These are phyloP conservation scores for Rosa lucieae DNA, from an alignment of 306 rosid genomes.

Conservation along the genomic window DNA sequence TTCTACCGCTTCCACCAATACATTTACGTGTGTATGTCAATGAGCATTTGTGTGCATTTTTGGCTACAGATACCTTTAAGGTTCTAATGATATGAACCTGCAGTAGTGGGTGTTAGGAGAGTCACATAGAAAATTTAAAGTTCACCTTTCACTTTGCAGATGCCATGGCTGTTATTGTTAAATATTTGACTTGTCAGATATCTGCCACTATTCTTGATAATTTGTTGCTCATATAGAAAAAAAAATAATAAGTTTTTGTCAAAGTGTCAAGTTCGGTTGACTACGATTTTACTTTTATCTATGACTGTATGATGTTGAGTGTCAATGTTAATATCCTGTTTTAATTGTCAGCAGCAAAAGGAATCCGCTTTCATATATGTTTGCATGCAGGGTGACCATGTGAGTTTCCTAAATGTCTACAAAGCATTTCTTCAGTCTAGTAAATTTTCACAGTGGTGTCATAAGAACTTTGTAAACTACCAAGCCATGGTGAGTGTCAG, in stretches of 20 bases:
- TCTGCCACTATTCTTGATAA: neutral
- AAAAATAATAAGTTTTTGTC: neutral
- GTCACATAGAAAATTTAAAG: neutral
- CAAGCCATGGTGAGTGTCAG: too few relatives aligned
- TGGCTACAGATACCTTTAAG: neutral
- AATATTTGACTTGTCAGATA: neutral
- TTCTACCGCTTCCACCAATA: neutral
- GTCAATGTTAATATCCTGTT: too few relatives aligned
- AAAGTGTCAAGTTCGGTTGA: neutral
- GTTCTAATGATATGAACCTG: neutral
- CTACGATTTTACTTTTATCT: too few relatives aligned
- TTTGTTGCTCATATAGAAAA: too few relatives aligned
- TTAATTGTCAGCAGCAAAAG: slow-evolving; percentile 50
- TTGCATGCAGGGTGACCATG: too few relatives aligned
- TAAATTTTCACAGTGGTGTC: too few relatives aligned
- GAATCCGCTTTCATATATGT: too few relatives aligned
- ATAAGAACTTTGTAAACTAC: too few relatives aligned
- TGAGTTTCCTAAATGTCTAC: too few relatives aligned
- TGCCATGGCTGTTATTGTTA: too few relatives aligned
- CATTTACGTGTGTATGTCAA: neutral
- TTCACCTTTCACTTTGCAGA: neutral
- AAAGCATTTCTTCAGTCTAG: too few relatives aligned
- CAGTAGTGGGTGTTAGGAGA: neutral
- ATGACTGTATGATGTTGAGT: too few relatives aligned
- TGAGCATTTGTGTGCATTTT: neutral